Base-by-base conservation (phyloP, 192 early-diverging fungal genomes). In the Gigaspora rosea region DNA sequence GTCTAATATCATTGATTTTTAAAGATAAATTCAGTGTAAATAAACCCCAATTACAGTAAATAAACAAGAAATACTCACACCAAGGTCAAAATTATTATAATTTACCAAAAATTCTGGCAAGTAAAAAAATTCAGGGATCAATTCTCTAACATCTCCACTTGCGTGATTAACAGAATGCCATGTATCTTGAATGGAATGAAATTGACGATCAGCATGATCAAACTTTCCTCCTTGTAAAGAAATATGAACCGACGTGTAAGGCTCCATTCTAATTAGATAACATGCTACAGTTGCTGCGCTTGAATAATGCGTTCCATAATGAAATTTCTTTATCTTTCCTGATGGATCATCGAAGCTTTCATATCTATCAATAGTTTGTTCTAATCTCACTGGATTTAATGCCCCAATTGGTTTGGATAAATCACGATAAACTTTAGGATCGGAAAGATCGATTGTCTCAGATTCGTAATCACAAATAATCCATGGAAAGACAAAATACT, bases 401-500 rank as follows among this genome's bases (percentile, higher is more conserved):
- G 92, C 92, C 8, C 95, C 95, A 77, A 96, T 91, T 1, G 95
- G 95, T 73, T 92, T 94, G 20, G 91, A 89, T 50, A 97, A 82
- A 78, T 97, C 95, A 50, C 95, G 85, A 82, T 89, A 97, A 8
- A 89, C 83, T 41, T 58, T 78, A 32, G 92, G 88, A 75, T 93
- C 83, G 8, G 62, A 71, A 16, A 97, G 79, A 77, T 97, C 94
- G 79, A 86, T 65, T 58, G 82, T 80, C 54, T 88, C 85, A 58
- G 83, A 90, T 35, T 79, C 82, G 67, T 94, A 94, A 78, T 94
- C 91, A 10, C 84, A 77, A 41, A 94, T 79, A 66, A 94, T 85
- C 94, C 95, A 97, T 6, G 95, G 95, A 73, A 97, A 97, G 10
- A 97, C 93, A 2, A 94, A 94, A 76, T 96, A 97, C 78, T 95